A percentile compares a stretch with the other conserved stretches of the same genome.
Conservation (phyloP, 805 yeast species). For the Cyberlindnera mississippiensis region DNA sequence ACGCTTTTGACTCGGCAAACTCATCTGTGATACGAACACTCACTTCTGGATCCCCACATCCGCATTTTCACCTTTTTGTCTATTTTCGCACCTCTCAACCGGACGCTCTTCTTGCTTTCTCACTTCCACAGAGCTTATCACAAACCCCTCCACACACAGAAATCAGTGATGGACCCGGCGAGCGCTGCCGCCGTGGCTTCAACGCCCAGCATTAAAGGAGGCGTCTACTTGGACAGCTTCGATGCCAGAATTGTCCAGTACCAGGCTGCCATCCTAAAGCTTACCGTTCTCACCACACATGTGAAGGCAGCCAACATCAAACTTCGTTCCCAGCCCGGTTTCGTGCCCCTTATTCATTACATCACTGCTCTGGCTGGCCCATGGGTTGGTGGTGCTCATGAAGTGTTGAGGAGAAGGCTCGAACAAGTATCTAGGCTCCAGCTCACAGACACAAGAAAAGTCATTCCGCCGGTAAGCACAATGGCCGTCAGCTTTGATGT, state of each 20-base stretch:
- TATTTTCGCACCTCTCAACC: no score
- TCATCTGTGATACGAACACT: no score
- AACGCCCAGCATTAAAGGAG: constrained; percentile 30
- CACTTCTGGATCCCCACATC: no score
- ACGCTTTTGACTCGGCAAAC: no score
- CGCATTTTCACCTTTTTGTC: no score
- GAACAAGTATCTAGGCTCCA: constrained; percentile 9
- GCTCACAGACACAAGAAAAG: constrained; percentile 7
- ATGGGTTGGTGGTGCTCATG: constrained; percentile 12
- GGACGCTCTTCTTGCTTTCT: no score
- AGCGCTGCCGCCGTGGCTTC: constrained; percentile 24
- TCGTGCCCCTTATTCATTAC: constrained; percentile 18
- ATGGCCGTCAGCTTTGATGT: constrained; percentile 20
- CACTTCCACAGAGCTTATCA: no score
- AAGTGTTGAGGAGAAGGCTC: constrained; percentile 12
- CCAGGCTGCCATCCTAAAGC: constrained; percentile 47
- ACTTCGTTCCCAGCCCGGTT: constrained; percentile 8
- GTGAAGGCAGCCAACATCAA: constrained; percentile 26
- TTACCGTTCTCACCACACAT: constrained; percentile 35
- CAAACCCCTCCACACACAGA: no score
- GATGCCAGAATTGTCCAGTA: constrained; percentile 61
- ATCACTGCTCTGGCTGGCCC: constrained; percentile 17
- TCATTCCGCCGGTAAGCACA: constrained; percentile 10
- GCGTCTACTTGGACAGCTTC: constrained; percentile 38
- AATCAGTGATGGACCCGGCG: constrained; percentile 13